Percentiles rank a stretch among this genome's conserved stretches.
phyloP scores from a whole-genome alignment of 2,329 filamentous ascomycete species.

The Lasiodiplodia gonubiensis region DNA sequence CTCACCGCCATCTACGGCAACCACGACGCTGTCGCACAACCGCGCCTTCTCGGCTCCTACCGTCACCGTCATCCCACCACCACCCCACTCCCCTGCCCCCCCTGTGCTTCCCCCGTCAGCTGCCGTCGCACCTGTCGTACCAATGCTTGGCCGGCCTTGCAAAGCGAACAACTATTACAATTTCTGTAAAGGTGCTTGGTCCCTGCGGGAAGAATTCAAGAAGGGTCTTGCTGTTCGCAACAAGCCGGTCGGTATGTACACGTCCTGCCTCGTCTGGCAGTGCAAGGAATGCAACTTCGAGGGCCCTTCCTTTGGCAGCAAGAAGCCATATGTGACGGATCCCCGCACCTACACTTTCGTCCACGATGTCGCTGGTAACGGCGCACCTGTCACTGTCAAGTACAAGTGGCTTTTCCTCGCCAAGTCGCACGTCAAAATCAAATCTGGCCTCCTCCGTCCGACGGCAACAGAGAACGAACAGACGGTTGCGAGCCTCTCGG shows the following conservation, averaged over 20 bases:
- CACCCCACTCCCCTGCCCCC: neutral
- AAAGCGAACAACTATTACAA: slow-evolving; percentile 50
- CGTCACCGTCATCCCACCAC: slow-evolving; percentile 21
- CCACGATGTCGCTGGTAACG: neutral
- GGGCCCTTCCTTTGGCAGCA: slow-evolving; percentile 36
- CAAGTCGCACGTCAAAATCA: slow-evolving; percentile 42
- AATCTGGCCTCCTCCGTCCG: slow-evolving; percentile 20
- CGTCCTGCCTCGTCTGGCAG: slow-evolving; percentile 41
- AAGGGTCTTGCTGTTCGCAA: slow-evolving; percentile 41
- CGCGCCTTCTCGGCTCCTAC: slow-evolving; percentile 13
- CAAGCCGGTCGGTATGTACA: slow-evolving; percentile 45
- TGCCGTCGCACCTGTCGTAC: neutral
- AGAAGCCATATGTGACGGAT: slow-evolving; percentile 39
- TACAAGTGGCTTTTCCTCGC: slow-evolving; percentile 50
- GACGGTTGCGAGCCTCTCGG: neutral
- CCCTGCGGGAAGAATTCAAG: slow-evolving; percentile 40
- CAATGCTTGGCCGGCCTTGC: slow-evolving; percentile 40
- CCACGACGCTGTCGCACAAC: slow-evolving; percentile 18
- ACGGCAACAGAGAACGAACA: neutral
- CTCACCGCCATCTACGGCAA: slow-evolving; percentile 8
- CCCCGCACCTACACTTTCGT: slow-evolving; percentile 35
- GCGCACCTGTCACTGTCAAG: slow-evolving; percentile 24
- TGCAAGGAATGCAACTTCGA: slow-evolving; percentile 45
- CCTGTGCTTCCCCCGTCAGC: slow-evolving; percentile 40
- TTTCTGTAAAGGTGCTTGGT: slow-evolving; percentile 50